Conservation (phyloP, 352 stramenopile genomes). For the Phytopythium aichiense region DNA sequence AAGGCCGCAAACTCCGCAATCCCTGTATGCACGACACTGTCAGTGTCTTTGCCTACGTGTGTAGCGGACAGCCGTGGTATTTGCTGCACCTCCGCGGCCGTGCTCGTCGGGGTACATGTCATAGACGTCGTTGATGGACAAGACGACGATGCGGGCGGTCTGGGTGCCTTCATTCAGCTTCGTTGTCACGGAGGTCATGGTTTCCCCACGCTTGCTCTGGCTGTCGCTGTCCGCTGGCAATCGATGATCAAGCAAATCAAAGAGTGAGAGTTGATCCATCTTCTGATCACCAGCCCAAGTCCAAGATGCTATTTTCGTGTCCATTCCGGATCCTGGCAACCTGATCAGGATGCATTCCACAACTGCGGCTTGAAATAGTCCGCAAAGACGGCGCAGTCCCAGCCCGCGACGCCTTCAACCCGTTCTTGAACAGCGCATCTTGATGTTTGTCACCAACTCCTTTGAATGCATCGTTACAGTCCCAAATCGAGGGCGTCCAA, state of each 20-base stretch:
- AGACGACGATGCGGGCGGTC: conserved; percentile 27
- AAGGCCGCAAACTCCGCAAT: conserved; percentile 67
- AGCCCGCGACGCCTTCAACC: not conserved
- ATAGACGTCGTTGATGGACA: conserved; percentile 76
- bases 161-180: not conserved
- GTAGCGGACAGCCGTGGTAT: not conserved
- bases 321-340: not conserved
- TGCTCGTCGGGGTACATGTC: conserved; percentile 63
- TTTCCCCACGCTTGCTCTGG: not conserved
- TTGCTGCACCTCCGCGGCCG: conserved; percentile 29
- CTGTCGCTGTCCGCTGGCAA: not conserved
- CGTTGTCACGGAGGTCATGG: not conserved
- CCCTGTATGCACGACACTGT: conserved; percentile 1
- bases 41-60: not conserved
- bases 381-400: not conserved
- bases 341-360: not conserved
- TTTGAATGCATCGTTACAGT: not conserved
- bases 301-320: not conserved
- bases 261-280: not conserved
- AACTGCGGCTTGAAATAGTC: not conserved
- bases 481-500: not conserved
- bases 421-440: not conserved
- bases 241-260: not conserved
- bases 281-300: not conserved
- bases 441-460: not conserved